Conservation (phyloP, 305 asterid species). For the Withania somnifera region DNA sequence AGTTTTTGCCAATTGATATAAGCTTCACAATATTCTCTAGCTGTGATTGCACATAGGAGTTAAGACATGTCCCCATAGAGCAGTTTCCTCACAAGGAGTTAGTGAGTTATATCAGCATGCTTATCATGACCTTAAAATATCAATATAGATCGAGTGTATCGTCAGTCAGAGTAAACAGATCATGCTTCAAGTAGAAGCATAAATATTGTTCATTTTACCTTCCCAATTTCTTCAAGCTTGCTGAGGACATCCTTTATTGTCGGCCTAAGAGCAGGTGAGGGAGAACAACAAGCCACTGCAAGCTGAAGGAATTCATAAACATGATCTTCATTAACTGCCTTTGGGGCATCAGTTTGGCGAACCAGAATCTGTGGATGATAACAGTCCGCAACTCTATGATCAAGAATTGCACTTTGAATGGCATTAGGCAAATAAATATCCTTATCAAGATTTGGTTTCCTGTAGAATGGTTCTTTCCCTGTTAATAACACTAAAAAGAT, state of each 20-base stretch:
- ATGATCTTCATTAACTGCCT: constrained; percentile 21
- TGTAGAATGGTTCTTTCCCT: constrained; percentile 47
- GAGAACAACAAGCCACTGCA: constrained; percentile 86
- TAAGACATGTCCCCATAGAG: not conserved
- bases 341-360: constrained; percentile 24
- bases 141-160: not conserved
- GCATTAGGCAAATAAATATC: constrained; percentile 13
- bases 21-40: not conserved
- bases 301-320: constrained; percentile 47
- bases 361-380: constrained; percentile 37
- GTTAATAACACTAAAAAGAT: constrained; percentile 66
- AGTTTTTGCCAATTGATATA: not conserved
- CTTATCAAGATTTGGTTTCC: constrained; percentile 56
- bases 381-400: constrained; percentile 30
- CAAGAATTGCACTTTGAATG: constrained; percentile 15
- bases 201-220: constrained; percentile 10
- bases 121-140: not conserved
- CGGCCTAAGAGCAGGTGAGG: constrained; percentile 63
- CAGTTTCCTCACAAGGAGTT: not conserved
- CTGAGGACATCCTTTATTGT: constrained; percentile 42
- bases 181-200: not conserved
- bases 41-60: not conserved
- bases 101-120: not conserved
- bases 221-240: constrained; percentile 63
- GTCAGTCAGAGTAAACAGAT: not conserved